Conservation (phyloP, 441 rosid species). For the Jatropha multifida region DNA sequence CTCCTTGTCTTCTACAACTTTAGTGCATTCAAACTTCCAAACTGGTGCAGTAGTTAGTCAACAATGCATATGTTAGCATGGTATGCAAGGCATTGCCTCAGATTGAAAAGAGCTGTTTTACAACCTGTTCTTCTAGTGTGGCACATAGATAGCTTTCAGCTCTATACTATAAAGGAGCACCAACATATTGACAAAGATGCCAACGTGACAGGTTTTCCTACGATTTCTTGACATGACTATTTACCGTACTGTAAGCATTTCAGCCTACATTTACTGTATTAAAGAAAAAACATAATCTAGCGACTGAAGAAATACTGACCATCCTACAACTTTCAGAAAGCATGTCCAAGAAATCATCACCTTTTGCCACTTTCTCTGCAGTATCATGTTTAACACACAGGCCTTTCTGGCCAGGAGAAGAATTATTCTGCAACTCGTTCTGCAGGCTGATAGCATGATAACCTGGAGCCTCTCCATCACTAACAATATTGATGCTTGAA, state of each 20-base stretch:
- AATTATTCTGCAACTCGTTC: conserved; percentile 38
- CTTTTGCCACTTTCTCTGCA: conserved; percentile 38
- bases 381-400: conserved; percentile 32
- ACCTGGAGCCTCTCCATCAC: conserved; percentile 61
- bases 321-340: conserved; percentile 11
- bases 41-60: background rate
- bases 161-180: background rate
- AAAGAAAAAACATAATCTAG: background rate
- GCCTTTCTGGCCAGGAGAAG: conserved; percentile 45
- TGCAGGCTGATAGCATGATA: conserved; percentile 33
- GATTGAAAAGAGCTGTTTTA: background rate
- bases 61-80: background rate
- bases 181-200: background rate
- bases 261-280: background rate
- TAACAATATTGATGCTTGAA: conserved; percentile 55
- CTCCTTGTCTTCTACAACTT: background rate
- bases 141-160: background rate
- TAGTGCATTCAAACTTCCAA: background rate
- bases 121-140: background rate
- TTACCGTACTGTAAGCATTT: background rate
- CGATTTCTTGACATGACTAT: background rate
- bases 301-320: background rate
- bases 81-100: background rate
- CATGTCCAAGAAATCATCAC: conserved; percentile 34
- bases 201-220: background rate